These are phyloP conservation scores for Podospora pseudoanserina DNA, from an alignment of 495 filamentous ascomycete genomes.

Conservation along the genomic window DNA sequence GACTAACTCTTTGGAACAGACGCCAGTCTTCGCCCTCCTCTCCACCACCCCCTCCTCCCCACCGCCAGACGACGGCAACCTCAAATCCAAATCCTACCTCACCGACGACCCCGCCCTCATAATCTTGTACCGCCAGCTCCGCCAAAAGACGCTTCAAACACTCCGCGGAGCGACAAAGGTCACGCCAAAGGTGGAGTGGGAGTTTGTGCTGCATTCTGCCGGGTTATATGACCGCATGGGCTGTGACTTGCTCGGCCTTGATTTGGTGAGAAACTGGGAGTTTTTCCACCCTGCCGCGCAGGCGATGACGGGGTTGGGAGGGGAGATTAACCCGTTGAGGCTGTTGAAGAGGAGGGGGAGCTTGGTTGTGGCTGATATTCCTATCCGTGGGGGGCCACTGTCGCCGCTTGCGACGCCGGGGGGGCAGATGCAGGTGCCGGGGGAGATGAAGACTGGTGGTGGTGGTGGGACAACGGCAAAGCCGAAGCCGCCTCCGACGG, in stretches of 20 bases:
- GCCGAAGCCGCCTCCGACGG: conserved; percentile 66
- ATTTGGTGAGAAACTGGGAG: conserved; percentile 83
- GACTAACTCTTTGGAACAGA: conserved; percentile 41
- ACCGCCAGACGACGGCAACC: conserved; percentile 25
- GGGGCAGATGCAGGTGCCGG: conserved; percentile 34
- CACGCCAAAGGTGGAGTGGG: conserved; percentile 77
- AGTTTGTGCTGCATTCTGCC: conserved; percentile 85
- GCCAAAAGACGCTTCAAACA: conserved; percentile 81
- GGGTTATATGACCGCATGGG: conserved; percentile 92
- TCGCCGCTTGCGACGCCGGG: conserved; percentile 45
- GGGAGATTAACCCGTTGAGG: conserved; percentile 59
- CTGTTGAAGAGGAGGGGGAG: conserved; percentile 69
- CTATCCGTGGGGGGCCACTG: conserved; percentile 35
- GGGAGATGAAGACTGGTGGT: conserved; percentile 45
- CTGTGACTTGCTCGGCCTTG: conserved; percentile 87
- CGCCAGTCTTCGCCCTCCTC: conserved; percentile 70
- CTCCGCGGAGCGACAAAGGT: conserved; percentile 79
- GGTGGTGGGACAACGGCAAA: conserved; percentile 47
- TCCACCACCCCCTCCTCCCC: conserved; percentile 24
- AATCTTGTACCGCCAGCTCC: conserved; percentile 80
- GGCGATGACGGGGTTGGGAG: conserved; percentile 29
- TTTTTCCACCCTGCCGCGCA: conserved; percentile 58
- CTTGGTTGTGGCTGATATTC: conserved; percentile 74
- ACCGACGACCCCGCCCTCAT: conserved; percentile 87
- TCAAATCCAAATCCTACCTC: conserved; percentile 73